Percentiles rank a stretch among this genome's conserved stretches.
These are phyloP conservation scores for Paecilomyces fulvus DNA, from an alignment of 2,329 filamentous ascomycete genomes.

Conservation along the genomic window DNA sequence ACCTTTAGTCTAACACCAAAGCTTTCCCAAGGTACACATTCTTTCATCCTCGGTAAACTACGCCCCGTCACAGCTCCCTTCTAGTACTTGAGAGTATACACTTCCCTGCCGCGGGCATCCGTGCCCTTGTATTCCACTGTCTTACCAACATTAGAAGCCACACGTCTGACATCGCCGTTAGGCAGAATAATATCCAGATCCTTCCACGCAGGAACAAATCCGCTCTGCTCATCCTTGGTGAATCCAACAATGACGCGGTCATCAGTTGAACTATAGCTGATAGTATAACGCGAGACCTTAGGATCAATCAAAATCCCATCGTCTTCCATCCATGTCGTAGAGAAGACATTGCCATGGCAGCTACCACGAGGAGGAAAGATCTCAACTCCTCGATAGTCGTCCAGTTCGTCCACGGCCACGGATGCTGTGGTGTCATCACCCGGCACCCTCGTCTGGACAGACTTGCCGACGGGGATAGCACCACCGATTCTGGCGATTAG, in stretches of 20 bases:
- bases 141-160: constrained; percentile 25
- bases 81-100: constrained; percentile 21
- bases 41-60: not conserved
- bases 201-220: constrained; percentile 43
- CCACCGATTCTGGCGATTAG: constrained; percentile 49
- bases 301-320: constrained; percentile 45
- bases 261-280: constrained; percentile 38
- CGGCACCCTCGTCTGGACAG: constrained; percentile 43
- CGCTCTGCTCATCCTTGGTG: constrained; percentile 27
- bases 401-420: constrained; percentile 28
- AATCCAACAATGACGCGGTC: constrained; percentile 38
- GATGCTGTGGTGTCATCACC: constrained; percentile 43
- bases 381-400: constrained; percentile 50
- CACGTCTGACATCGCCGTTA: constrained; percentile 39
- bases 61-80: not conserved
- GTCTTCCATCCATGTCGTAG: constrained; percentile 47
- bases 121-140: constrained; percentile 19
- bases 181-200: constrained; percentile 45
- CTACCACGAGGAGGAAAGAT: constrained; percentile 45
- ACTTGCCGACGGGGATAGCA: constrained; percentile 45
- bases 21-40: not conserved
- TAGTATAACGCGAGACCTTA: constrained; percentile 34
- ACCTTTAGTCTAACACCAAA: not conserved
- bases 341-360: constrained; percentile 30
- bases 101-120: constrained; percentile 18